phyloP scores from a whole-genome alignment of 2,329 filamentous ascomycete species.

The Periconia digitata region DNA sequence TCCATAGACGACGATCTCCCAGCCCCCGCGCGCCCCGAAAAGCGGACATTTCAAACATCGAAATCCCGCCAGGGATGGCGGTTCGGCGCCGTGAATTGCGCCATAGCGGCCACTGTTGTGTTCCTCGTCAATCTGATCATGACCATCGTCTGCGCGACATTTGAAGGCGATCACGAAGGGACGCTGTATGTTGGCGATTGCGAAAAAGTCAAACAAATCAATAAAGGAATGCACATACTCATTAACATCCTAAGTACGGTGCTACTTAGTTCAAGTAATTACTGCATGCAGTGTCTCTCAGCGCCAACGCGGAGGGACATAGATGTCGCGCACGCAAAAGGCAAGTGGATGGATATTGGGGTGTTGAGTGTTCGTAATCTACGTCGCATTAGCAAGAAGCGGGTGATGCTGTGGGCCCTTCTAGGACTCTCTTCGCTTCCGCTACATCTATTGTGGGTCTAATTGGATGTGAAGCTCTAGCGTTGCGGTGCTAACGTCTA shows the following conservation, averaged over 20 bases:
- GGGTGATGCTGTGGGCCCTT: not conserved
- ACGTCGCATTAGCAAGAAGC: not conserved
- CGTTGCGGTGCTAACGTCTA: too few relatives aligned
- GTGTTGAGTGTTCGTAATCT: not conserved
- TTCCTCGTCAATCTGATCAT: too few relatives aligned
- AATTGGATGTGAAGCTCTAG: too few relatives aligned
- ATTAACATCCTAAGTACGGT: conserved; percentile 1
- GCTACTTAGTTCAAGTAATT: not conserved
- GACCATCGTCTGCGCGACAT: not conserved
- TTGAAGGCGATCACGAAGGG: not conserved
- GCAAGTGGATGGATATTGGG: not conserved
- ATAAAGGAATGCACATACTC: not conserved
- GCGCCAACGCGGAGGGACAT: conserved; percentile 1
- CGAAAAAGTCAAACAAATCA: not conserved
- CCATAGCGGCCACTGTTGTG: too few relatives aligned
- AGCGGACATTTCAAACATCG: too few relatives aligned
- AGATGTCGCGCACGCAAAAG: not conserved
- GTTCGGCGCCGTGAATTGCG: too few relatives aligned
- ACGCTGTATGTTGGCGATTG: not conserved
- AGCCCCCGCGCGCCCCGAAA: too few relatives aligned
- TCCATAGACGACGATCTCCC: too few relatives aligned
- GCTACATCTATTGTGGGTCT: not conserved
- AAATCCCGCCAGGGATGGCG: too few relatives aligned
- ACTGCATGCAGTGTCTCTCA: conserved; percentile 3
- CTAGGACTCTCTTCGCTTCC: not conserved